Conservation (phyloP, 495 filamentous ascomycete genomes). For the Aspergillus leporis region DNA sequence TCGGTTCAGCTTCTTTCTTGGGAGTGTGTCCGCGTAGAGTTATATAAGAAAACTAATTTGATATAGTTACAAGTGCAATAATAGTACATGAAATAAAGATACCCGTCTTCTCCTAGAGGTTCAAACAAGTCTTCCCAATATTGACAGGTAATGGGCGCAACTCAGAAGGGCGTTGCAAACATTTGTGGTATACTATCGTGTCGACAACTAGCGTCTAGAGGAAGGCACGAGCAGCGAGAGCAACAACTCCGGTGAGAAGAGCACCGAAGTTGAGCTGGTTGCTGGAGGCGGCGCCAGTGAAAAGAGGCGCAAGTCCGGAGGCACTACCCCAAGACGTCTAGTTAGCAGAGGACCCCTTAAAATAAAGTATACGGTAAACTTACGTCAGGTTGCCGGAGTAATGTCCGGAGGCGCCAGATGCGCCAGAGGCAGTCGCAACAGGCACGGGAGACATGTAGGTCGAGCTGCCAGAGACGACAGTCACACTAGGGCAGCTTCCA, state of each 20-base stretch:
- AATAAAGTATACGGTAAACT: not conserved
- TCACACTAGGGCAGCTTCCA: not conserved
- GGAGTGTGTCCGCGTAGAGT: too few species aligned
- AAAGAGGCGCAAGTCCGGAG: not conserved
- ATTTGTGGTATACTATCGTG: not conserved
- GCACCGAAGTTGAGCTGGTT: not conserved
- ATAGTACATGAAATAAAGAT: too few species aligned
- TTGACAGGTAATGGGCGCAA: not conserved
- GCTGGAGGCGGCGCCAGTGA: not conserved
- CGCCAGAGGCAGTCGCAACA: not conserved
- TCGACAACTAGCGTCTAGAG: not conserved
- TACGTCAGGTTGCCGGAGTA: not conserved
- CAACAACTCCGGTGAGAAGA: not conserved
- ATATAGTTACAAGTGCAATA: too few species aligned
- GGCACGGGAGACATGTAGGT: conserved; percentile 1
- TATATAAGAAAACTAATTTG: too few species aligned
- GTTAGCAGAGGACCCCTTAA: not conserved
- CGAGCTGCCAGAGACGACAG: conserved; percentile 1
- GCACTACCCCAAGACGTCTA: not conserved
- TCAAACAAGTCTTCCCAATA: too few species aligned
- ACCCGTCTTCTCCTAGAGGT: too few species aligned
- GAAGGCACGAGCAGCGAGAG: not conserved
- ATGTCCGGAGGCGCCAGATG: too few species aligned
- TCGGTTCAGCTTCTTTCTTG: too few species aligned
- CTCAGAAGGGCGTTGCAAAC: not conserved